Evolutionary conservation across 192 early-diverging fungal genomes (phyloP).

Genomic region (Umbelopsis isabellina): DNA sequence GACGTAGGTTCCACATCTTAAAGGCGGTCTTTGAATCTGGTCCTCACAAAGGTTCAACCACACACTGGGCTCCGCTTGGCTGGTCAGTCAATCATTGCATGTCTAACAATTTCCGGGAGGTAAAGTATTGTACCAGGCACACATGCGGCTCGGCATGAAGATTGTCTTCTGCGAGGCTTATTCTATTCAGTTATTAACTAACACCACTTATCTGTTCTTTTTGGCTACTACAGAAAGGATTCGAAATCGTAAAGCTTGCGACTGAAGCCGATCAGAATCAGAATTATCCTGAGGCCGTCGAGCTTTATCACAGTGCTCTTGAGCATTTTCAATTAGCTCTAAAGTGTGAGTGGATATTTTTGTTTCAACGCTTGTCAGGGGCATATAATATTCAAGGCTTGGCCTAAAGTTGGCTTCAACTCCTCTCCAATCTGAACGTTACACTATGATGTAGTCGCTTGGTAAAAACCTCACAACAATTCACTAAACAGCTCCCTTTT

Average conservation of each 20-base stretch:
- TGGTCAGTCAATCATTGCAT: conserved; percentile 20
- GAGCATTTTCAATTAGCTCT: conserved; percentile 95
- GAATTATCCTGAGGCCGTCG: conserved; percentile 92
- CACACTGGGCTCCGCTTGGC: conserved; percentile 14
- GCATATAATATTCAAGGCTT: too few relatives aligned
- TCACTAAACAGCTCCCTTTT: background rate
- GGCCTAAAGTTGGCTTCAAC: too few relatives aligned
- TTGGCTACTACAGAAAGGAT: conserved; percentile 66
- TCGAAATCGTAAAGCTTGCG: conserved; percentile 91
- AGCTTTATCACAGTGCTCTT: conserved; percentile 84
- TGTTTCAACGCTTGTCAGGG: background rate
- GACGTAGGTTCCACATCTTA: background rate
- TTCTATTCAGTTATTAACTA: background rate
- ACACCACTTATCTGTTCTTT: background rate
- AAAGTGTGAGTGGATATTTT: conserved; percentile 71
- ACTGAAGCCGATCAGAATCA: conserved; percentile 90
- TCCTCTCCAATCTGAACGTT: too few relatives aligned
- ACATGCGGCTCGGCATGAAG: background rate
- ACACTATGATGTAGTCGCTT: too few relatives aligned
- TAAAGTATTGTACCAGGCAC: conserved; percentile 1
- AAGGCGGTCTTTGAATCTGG: background rate
- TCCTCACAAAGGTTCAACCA: conserved; percentile 1
- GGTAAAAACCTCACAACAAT: background rate
- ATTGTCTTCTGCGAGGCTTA: too few relatives aligned
- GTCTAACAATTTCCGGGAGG: conserved; percentile 23